These are phyloP conservation scores for Goniomonas avonlea DNA, from an alignment of 78 protist genomes.

Conservation along the genomic window DNA sequence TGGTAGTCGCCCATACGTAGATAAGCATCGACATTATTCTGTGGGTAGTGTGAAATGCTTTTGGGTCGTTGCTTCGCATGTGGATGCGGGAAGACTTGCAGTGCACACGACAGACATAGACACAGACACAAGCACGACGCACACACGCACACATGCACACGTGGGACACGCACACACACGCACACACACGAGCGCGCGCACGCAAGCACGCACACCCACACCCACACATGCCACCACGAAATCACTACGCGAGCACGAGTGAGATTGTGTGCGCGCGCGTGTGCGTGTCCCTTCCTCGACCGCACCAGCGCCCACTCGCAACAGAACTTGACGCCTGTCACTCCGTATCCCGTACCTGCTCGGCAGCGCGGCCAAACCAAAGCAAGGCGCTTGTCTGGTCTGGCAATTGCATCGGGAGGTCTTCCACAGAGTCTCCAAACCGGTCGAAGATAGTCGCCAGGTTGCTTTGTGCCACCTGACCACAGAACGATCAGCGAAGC, in stretches of 20 bases:
- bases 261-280: too few species aligned
- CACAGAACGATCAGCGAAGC: too few species aligned
- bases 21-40: constrained; percentile 37
- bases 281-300: background rate
- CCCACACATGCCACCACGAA: too few species aligned
- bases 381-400: too few species aligned
- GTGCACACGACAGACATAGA: background rate
- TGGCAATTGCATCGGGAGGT: too few species aligned
- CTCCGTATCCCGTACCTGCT: too few species aligned
- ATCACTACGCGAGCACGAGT: too few species aligned
- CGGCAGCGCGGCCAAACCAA: too few species aligned
- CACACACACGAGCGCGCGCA: background rate
- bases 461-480: constrained; percentile 20
- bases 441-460: constrained; percentile 16
- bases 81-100: background rate
- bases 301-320: too few species aligned
- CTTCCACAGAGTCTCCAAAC: too few species aligned
- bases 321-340: too few species aligned
- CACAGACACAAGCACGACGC: background rate
- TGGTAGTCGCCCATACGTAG: constrained; percentile 67
- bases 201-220: background rate
- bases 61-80: constrained; percentile 10
- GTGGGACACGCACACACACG: background rate
- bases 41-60: too few species aligned
- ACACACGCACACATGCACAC: background rate